Percentiles rank a stretch among this genome's conserved stretches.
Conservation (phyloP, 1,284 basidiomycete genomes). For the Trametes polyzona region DNA sequence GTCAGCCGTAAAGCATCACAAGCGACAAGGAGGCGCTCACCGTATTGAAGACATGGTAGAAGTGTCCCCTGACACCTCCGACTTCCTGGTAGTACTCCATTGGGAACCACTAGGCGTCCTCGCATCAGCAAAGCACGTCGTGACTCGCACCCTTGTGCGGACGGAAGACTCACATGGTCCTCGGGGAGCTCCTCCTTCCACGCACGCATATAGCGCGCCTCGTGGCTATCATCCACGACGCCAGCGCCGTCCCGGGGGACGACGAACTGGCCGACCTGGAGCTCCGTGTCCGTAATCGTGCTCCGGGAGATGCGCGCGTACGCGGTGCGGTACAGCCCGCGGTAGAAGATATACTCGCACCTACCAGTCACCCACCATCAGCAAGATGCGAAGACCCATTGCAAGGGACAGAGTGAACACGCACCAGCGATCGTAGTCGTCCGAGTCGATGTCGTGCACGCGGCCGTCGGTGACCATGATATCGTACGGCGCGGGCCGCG, state of each 20-base stretch:
- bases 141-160: not conserved
- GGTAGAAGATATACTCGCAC: constrained; percentile 91
- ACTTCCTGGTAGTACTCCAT: constrained; percentile 65
- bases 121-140: not conserved
- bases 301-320: constrained; percentile 75
- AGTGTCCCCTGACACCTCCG: constrained; percentile 70
- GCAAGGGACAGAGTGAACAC: constrained; percentile 19
- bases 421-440: constrained; percentile 75
- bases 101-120: constrained; percentile 67
- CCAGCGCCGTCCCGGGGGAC: constrained; percentile 61
- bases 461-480: constrained; percentile 77
- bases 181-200: constrained; percentile 68
- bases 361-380: constrained; percentile 39
- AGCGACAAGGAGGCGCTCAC: constrained; percentile 41
- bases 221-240: constrained; percentile 61
- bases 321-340: constrained; percentile 80
- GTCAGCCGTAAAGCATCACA: not conserved
- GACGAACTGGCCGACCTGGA: constrained; percentile 83
- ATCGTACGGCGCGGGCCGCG: constrained; percentile 81
- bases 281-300: constrained; percentile 75
- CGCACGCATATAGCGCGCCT: constrained; percentile 68
- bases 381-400: not conserved
- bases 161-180: constrained; percentile 55
- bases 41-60: constrained; percentile 76
- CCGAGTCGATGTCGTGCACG: constrained; percentile 76